Evolutionary conservation across 352 stramenopile genomes (phyloP).

Genomic region (Pythium diclinum): DNA sequence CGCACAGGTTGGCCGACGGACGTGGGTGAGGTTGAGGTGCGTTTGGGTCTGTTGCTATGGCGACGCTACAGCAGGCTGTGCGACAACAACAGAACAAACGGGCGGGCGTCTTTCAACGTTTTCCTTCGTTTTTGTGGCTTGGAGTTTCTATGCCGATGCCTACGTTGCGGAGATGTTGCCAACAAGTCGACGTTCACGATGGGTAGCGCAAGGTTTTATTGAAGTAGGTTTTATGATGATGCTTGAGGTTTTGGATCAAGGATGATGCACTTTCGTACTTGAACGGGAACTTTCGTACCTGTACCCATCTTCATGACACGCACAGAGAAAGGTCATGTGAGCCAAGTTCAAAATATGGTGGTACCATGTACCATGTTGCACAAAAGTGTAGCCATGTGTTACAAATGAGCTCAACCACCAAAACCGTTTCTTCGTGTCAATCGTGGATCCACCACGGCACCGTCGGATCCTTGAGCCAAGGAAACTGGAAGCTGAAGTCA

Average conservation of each 20-base stretch:
- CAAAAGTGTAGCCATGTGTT: conserved; percentile 9
- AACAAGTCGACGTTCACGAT: neutral
- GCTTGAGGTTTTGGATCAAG: conserved; percentile 9
- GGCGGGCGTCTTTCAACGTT: conserved; percentile 10
- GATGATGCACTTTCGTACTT: conserved; percentile 21
- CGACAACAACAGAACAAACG: conserved; percentile 23
- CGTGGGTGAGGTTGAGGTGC: conserved; percentile 10
- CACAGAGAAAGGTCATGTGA: conserved; percentile 16
- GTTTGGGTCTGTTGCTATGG: conserved; percentile 7
- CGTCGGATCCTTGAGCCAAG: conserved; percentile 17
- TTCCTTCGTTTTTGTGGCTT: conserved; percentile 12
- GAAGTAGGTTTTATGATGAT: conserved; percentile 15
- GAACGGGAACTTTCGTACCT: conserved; percentile 17
- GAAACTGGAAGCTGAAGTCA: conserved; percentile 29
- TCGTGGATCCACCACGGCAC: conserved; percentile 14
- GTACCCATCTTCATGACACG: conserved; percentile 28
- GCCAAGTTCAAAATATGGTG: conserved; percentile 5
- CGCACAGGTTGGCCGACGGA: neutral
- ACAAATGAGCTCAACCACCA: neutral
- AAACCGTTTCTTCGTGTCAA: neutral
- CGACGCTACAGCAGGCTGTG: conserved; percentile 4
- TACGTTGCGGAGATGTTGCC: conserved; percentile 13
- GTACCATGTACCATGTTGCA: conserved; percentile 25
- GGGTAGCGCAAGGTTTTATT: conserved; percentile 22
- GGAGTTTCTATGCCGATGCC: neutral